A percentile compares a stretch with the other conserved stretches of the same genome.
Evolutionary conservation across 2,329 filamentous ascomycete species (phyloP).

Genomic region (Botrytis pseudocinerea): DNA sequence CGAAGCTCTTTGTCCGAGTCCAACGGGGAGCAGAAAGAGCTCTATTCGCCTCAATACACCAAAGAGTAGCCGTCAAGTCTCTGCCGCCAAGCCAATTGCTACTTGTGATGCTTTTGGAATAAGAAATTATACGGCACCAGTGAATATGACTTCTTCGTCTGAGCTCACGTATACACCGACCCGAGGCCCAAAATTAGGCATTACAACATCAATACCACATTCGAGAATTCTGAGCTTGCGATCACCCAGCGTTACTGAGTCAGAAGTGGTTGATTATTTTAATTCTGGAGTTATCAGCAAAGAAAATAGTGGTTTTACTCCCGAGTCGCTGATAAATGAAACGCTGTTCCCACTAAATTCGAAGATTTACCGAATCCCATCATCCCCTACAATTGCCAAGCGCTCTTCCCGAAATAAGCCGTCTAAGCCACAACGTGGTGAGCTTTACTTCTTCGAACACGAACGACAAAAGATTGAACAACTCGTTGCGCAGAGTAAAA

Average conservation of each 20-base stretch:
- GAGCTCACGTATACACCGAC: constrained; percentile 8
- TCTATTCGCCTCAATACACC: constrained; percentile 15
- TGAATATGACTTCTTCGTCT: not conserved
- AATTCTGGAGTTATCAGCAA: not conserved
- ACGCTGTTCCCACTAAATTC: constrained; percentile 9
- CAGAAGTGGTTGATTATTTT: constrained; percentile 3
- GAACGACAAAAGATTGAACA: constrained; percentile 17
- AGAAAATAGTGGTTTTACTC: constrained; percentile 19
- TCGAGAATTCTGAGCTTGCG: constrained; percentile 15
- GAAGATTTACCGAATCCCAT: constrained; percentile 22
- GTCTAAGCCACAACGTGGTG: constrained; percentile 16
- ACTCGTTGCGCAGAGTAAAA: constrained; percentile 15
- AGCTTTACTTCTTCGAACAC: constrained; percentile 20
- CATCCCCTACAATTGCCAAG: constrained; percentile 20
- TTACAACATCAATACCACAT: constrained; percentile 6
- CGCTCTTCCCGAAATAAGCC: constrained; percentile 5
- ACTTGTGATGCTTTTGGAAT: not conserved
- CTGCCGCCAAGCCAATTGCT: not conserved
- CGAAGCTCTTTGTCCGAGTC: constrained; percentile 29
- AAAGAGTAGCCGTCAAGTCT: constrained; percentile 9
- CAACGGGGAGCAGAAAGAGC: constrained; percentile 18
- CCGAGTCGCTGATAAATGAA: constrained; percentile 6
- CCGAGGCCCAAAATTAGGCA: constrained; percentile 14
- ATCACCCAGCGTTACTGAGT: not conserved
- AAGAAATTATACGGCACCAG: constrained; percentile 9